Evolutionary conservation across 805 yeast species (phyloP), one percentile per base, ranked within the genome.

Genomic region (Schizosaccharomyces japonicus): DNA sequence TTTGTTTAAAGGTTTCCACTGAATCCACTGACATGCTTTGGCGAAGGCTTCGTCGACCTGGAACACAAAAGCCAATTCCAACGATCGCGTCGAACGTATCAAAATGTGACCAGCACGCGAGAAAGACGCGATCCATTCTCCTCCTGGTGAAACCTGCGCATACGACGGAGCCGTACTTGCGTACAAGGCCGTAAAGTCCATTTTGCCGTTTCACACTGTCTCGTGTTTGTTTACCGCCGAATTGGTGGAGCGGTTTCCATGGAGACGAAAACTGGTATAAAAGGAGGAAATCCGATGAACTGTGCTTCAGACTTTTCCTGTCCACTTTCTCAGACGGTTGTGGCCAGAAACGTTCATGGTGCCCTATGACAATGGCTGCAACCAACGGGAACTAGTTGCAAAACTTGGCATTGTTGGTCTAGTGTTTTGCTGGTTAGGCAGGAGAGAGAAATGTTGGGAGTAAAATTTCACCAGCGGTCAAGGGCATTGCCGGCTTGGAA

Each of bases 101-200:
- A 36, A 19, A 23, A 36, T 27, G 23, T 36, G 42, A 15, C 42
- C 42, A 36, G 42, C 17, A 1, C 42, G 42, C 17, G 42, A 36
- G 13, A 36, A 21, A 11, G 42, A 36, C 5, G 42, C 42, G 6
- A 36, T 36, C 42, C 42, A 36, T 19, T 3, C 7, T 19, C 13
- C 13, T 4, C 28, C 17, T 8, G 25, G 42, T 2, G 42, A 36
- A 36, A 36, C 23, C 2, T 13, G 15, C 13, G 42, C 42, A 36
- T 19, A 19, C 5, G 42, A 19, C 13, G 42, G 42, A 36, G 15
- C 23, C 10, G 13, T 3, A 21, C 42, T 36, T 19, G 42, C 42
- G 23, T 19, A 36, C 23, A 36, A 36, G 10, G 42, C 42, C 17
- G 42, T 36, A 15, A 36, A 36, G 23, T 36, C 42, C 42, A 36